Base-by-base conservation (phyloP, 345 rosid genomes). In the Lepidium didymum region DNA sequence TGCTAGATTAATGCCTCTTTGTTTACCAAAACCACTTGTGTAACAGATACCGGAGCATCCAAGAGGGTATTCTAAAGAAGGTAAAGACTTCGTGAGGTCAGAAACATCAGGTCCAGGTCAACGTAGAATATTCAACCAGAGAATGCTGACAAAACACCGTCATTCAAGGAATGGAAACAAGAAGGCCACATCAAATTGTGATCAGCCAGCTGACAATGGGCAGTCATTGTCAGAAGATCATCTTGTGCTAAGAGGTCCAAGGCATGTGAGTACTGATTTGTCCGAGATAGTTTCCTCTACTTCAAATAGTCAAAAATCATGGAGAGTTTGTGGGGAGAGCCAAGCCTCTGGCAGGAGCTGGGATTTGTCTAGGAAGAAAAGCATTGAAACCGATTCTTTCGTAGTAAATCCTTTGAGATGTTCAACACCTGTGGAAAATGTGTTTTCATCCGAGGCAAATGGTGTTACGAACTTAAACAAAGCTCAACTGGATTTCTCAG, bases 121-220 rank as follows among this genome's bases (percentile, higher is more conserved):
- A 60, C 79, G 69, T 57, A 82, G 87, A 74, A 76, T 73, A 27
- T 78, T 78, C 34, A 77, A 78, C 65, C 80, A 77, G 41, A 79
- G 88, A 84, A 74, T 75, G 51, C 73, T 81, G 73, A 80, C 86
- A 4, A 85, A 88, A 75, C 80, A 80, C 75, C 65, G 76, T 15
- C 85, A 77, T 23, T 14, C 81, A 18, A 90, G 80, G 77, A 83
- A 82, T 78, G 63, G 49, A 8, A 62, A 62, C 12, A 75, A 66
- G 51, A 59, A 43, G 50, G 78, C 21, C 35, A 75, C 84, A 57
- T 61, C 70, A 36, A 56, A 78, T 69, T 84, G 77, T 80, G 70
- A 77, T 67, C 61, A 78, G 74, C 79, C 78, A 57, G 77, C 68
- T 68, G 85, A 84, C 33, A 79, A 77, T 76, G 78, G 62, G 35